phyloP scores from a whole-genome alignment of 2,329 filamentous ascomycete genomes.

The Paramyrothecium roridum region DNA sequence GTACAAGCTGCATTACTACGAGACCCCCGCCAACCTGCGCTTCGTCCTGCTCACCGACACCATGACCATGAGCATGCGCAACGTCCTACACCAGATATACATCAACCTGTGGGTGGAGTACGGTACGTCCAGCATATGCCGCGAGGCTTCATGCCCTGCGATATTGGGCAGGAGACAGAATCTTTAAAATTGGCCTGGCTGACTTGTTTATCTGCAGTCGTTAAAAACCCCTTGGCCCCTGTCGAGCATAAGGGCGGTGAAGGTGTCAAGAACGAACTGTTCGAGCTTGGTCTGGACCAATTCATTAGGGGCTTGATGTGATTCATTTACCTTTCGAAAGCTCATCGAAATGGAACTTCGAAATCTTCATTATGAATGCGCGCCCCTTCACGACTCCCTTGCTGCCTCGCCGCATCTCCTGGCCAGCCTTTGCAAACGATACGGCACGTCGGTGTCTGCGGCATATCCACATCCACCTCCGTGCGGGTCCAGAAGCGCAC shows the following conservation, averaged over 20 bases:
- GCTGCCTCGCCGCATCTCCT: background rate
- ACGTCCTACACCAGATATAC: slow-evolving; percentile 96
- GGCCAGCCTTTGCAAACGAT: too few relatives aligned
- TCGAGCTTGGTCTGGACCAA: slow-evolving; percentile 70
- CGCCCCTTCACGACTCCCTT: background rate
- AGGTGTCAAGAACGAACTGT: slow-evolving; percentile 69
- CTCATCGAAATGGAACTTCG: background rate
- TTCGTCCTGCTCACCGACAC: slow-evolving; percentile 97
- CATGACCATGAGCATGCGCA: slow-evolving; percentile 82
- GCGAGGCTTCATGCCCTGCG: background rate
- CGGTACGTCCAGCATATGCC: slow-evolving; percentile 47
- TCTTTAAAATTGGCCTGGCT: slow-evolving; percentile 1
- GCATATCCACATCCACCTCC: too few relatives aligned
- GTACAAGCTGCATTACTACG: slow-evolving; percentile 99
- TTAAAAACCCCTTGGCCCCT: slow-evolving; percentile 67
- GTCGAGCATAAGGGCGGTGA: slow-evolving; percentile 67
- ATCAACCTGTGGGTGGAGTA: slow-evolving; percentile 98
- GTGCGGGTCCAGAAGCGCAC: too few relatives aligned
- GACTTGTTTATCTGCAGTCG: slow-evolving; percentile 40
- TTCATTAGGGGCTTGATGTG: slow-evolving; percentile 68
- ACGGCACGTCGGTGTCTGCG: too few relatives aligned
- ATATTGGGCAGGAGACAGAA: too few relatives aligned
- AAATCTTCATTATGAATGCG: too few relatives aligned
- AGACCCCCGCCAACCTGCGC: slow-evolving; percentile 92
- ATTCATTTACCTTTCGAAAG: slow-evolving; percentile 13